Percentiles rank a stretch among this genome's conserved stretches.
phyloP scores from a whole-genome alignment of 257 asterid genomes.

The Apocynum venetum region DNA sequence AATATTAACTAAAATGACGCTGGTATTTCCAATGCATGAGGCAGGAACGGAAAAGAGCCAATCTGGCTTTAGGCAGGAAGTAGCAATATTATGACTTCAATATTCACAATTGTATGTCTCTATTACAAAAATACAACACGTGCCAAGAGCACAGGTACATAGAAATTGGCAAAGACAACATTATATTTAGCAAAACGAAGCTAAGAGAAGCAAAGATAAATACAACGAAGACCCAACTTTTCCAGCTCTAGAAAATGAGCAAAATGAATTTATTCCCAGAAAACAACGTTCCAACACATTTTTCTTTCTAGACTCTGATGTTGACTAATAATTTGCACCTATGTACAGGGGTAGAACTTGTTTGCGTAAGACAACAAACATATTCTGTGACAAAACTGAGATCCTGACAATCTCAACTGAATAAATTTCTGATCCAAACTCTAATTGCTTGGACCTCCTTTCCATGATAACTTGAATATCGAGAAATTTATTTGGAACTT shows the following conservation, averaged over 20 bases:
- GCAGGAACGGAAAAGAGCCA: not conserved
- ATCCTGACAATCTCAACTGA: not conserved
- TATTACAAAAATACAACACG: not conserved
- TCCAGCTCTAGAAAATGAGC: not conserved
- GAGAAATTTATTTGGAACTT: not conserved
- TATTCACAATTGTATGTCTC: not conserved
- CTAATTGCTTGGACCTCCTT: constrained; percentile 2
- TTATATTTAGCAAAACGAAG: not conserved
- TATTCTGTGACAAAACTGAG: not conserved
- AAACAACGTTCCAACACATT: not conserved
- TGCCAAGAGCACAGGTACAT: not conserved
- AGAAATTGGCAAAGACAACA: not conserved
- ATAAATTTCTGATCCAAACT: not conserved
- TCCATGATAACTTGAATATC: not conserved
- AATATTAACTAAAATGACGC: not conserved
- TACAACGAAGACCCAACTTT: not conserved
- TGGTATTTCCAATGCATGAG: not conserved
- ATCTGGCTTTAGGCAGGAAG: not conserved
- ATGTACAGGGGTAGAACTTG: not conserved
- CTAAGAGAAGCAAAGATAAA: not conserved
- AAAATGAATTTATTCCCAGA: not conserved
- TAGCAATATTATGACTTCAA: not conserved
- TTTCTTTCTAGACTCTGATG: not conserved
- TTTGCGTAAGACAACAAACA: not conserved
- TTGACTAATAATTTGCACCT: constrained; percentile 1